Evolutionary conservation across 306 rosid genomes (phyloP), one percentile per base, ranked within the genome.

Genomic region (Lathyrus sativus): DNA sequence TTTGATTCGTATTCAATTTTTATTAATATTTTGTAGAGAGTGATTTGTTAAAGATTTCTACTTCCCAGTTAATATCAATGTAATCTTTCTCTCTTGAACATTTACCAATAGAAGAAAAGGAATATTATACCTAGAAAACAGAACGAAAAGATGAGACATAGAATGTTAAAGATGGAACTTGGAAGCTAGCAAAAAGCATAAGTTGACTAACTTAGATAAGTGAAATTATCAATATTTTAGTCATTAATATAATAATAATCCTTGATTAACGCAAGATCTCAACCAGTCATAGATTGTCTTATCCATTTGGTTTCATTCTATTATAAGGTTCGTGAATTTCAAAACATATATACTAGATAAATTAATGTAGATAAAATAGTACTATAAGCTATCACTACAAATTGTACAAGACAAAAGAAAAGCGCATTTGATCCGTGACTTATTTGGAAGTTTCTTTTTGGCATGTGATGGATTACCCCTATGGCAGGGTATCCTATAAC

Each of bases 181-280:
- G 68, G 14, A 61, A 60, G 15, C 38, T 18, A 43, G 48, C 12
- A 45, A 78, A 12, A 15, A 26, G 26, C 14, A 70, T 49, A 43
- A 28, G 79, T 74, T 79, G 76, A 62, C 64, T 39, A 11, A 10
- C 10, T 6, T 11, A 60, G 15, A 59, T 61, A 12, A 46, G 29
- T 37, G 24, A 31, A 45, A 63, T 39, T 38, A 38, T 19, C 9
- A 44, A n/a, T 13, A 7, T 43, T 17, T 59, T 59, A 44, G 41
- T 45, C 38, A 18, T 59, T 17, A 5, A 15, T 9, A 71, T 46
- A 3, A 49, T 17, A 46, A 5, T 3, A 58, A 46, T 76, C 65
- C 76, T 70, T 70, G 81, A 70, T 76, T 70, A 70, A 76, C 81
- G 48, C 68, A 70, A 64, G 28, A 62, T 76, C 68, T 63, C 46